These are phyloP conservation scores for Eugenia klotzschiana DNA, from an alignment of 441 rosid genomes.

Conservation along the genomic window DNA sequence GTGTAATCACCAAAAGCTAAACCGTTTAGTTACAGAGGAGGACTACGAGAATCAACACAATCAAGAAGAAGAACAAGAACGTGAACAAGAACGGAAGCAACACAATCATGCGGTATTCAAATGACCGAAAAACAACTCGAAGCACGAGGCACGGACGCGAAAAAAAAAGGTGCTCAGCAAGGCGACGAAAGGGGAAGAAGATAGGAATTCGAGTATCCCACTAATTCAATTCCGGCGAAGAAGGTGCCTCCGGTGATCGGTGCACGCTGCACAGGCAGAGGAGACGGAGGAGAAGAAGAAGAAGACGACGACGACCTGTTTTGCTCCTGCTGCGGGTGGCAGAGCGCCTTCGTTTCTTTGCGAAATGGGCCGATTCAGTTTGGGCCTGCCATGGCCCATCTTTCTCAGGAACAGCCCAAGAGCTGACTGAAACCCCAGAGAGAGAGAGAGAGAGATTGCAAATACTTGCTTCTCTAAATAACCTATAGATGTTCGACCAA, in stretches of 20 bases:
- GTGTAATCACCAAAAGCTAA: neutral
- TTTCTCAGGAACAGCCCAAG: neutral
- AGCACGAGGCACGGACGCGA: neutral
- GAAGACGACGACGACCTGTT: neutral
- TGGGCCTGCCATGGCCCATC: neutral
- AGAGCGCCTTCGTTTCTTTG: neutral
- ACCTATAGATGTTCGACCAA: no score
- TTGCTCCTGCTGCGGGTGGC: neutral
- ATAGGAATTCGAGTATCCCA: neutral
- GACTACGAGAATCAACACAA: neutral
- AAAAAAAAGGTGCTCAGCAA: neutral
- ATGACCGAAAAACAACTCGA: neutral
- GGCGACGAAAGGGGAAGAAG: neutral
- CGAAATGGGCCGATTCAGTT: neutral
- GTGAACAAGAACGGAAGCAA: neutral
- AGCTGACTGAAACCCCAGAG: neutral
- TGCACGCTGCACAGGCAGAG: neutral
- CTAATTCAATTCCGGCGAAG: neutral
- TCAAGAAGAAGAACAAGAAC: neutral
- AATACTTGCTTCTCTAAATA: no score
- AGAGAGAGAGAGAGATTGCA: no score
- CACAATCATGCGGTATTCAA: neutral
- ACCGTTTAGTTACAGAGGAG: neutral
- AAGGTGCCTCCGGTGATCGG: neutral
- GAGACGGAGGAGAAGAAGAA: neutral